Conservation (phyloP, 495 filamentous ascomycete genomes). For the Annulohypoxylon bovei region DNA sequence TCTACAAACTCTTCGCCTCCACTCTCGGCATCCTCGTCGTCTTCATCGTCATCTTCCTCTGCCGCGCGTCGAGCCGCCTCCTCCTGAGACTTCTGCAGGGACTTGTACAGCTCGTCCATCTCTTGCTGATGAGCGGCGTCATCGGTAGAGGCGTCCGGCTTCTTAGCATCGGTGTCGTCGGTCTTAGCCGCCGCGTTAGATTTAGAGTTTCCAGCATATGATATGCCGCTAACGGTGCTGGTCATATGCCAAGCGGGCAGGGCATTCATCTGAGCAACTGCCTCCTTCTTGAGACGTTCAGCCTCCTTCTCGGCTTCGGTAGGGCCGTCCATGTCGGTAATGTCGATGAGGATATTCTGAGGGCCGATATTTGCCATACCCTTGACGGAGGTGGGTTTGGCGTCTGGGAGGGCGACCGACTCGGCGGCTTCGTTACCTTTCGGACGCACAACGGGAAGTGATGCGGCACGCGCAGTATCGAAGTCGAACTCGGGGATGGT, state of each 20-base stretch:
- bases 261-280: conserved; percentile 81
- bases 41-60: conserved; percentile 60
- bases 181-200: conserved; percentile 60
- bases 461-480: conserved; percentile 73
- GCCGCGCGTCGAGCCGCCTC: conserved; percentile 57
- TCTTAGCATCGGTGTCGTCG: conserved; percentile 62
- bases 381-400: conserved; percentile 73
- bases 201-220: conserved; percentile 45
- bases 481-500: conserved; percentile 89
- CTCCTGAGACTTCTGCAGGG: conserved; percentile 62
- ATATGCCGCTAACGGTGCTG: conserved; percentile 74
- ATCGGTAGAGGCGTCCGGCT: conserved; percentile 48
- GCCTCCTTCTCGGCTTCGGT: conserved; percentile 78
- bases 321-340: conserved; percentile 77
- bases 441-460: conserved; percentile 69
- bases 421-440: conserved; percentile 67
- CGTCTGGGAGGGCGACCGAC: conserved; percentile 59
- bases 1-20: conserved; percentile 53
- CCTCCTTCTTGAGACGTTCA: conserved; percentile 76
- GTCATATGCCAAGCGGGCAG: conserved; percentile 91
- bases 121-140: conserved; percentile 51
- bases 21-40: conserved; percentile 61
- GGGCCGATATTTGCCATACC: conserved; percentile 72
- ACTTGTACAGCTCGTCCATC: conserved; percentile 64
- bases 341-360: conserved; percentile 78